phyloP scores from a whole-genome alignment of 139 green algal genomes.

The Gonium pectorale region DNA sequence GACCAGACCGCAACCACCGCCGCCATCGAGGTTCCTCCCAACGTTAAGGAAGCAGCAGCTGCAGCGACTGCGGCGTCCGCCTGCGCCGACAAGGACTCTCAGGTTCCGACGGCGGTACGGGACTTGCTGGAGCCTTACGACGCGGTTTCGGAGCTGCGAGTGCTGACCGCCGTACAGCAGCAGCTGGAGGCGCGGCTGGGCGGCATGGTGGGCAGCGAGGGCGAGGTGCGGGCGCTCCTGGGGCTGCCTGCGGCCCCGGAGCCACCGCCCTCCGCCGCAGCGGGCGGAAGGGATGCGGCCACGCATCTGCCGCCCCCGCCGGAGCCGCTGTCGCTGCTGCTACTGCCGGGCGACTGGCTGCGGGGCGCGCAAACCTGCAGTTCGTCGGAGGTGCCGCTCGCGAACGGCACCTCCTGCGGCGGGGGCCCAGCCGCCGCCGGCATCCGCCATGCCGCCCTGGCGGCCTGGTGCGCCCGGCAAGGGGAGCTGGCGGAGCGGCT shows the following conservation, averaged over 20 bases:
- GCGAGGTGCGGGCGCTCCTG: constrained; percentile 7
- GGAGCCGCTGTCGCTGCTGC: not conserved
- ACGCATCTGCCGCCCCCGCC: not conserved
- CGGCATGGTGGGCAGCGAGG: constrained; percentile 10
- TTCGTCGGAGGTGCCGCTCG: too few relatives aligned
- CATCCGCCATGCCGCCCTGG: not conserved
- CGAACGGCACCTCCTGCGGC: too few relatives aligned
- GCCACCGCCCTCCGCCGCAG: not conserved
- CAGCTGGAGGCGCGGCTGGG: constrained; percentile 43
- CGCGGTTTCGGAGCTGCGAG: constrained; percentile 23
- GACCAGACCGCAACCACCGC: not conserved
- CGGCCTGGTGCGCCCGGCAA: not conserved
- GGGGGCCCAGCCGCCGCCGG: not conserved
- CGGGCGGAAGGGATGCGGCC: too few relatives aligned
- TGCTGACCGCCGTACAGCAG: constrained; percentile 23
- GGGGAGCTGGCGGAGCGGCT: not conserved
- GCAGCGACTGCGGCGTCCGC: not conserved
- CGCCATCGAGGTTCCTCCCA: too few relatives aligned
- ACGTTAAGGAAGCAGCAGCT: not conserved
- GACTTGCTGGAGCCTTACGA: constrained; percentile 8
- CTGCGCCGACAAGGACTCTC: too few relatives aligned
- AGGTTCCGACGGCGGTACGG: too few relatives aligned
- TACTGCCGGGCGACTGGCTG: constrained; percentile 15
- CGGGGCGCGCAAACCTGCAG: not conserved
- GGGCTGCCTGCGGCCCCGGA: not conserved